Evolutionary conservation across 78 protist species (phyloP), one percentile per base, ranked within the genome.

Genomic region (Chrysochromulina parva): DNA sequence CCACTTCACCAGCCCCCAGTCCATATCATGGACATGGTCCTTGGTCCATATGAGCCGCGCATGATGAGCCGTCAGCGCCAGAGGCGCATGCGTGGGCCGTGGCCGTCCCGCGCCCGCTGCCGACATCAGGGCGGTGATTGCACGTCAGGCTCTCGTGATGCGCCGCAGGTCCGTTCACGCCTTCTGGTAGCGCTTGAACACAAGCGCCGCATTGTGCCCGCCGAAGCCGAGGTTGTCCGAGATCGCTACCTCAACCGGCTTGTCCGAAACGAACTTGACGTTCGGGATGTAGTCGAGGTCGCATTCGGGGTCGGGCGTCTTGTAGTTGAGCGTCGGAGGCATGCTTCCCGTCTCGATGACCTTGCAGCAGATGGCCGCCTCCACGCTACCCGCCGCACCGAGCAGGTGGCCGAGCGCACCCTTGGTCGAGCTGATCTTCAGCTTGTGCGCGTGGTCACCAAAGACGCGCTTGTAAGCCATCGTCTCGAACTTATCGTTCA

Each of bases 401-500:
- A 86, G 62, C 19, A 67, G 53, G 62, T 86, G 90, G 50, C 90
- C 90, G 11, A 67, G 62, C 47, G 60, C 60, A 26, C 69, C 71
- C 73, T 85, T 85, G 89, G 89, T 85, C 59, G 59, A 50, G 24
- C 48, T 20, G 89, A 85, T 59, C 73, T 85, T 85, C 16, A 85
- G 0, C 53, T 28, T n/a, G n/a, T n/a, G 2, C 52, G 69, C 88
- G 26, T 58, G 69, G 11, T 84, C 65, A 5, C 65, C 88, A 38
- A 84, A 84, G n/a, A 17, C 54, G 13, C 65, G 73, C 80, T 86
- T 86, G 76, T 26, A 11, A 4, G 90, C 90, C 90, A 86, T 86
- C 57, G 90, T 86, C 62, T 86, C 90, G 80, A 86, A 86, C 80
- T 65, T 60, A 50, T 86, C 90, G 60, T 86, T 86, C 62, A 48